phyloP scores from a whole-genome alignment of 805 yeast species.

The Cyberlindnera misumaiensis region DNA sequence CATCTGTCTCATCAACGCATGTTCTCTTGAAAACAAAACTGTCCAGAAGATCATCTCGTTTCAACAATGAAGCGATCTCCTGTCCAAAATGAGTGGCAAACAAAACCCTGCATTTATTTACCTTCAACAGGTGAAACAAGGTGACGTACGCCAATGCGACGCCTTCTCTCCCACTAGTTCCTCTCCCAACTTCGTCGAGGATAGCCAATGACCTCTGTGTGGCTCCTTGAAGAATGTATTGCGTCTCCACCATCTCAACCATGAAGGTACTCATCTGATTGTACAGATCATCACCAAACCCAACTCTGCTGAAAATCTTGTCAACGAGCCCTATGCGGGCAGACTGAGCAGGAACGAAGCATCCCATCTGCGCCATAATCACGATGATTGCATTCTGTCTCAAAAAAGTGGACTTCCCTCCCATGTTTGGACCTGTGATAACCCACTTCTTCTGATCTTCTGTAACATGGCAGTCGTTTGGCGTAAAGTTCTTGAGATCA shows the following conservation, averaged over 20 bases:
- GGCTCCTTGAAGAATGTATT: constrained; percentile 75
- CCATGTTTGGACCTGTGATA: constrained; percentile 96
- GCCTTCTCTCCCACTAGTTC: constrained; percentile 80
- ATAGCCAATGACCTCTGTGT: constrained; percentile 74
- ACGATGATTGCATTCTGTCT: constrained; percentile 86
- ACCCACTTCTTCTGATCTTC: constrained; percentile 54
- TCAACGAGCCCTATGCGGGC: constrained; percentile 84
- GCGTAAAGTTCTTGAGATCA: constrained; percentile 45
- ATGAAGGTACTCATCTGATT: constrained; percentile 94
- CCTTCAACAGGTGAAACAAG: constrained; percentile 69
- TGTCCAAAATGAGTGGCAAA: constrained; percentile 95
- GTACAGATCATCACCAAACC: constrained; percentile 94
- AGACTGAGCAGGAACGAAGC: constrained; percentile 73
- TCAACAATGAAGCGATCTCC: constrained; percentile 74
- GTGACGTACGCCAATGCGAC: constrained; percentile 97
- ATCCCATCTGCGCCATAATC: constrained; percentile 82
- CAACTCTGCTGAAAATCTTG: constrained; percentile 89
- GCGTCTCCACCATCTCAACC: constrained; percentile 94
- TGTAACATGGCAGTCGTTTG: constrained; percentile 70
- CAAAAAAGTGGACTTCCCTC: constrained; percentile 91
- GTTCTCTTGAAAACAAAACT: constrained; percentile 79
- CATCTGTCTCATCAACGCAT: constrained; percentile 25
- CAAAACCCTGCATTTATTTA: constrained; percentile 67
- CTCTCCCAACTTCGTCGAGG: constrained; percentile 93
- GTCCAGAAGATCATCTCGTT: constrained; percentile 48